Evolutionary conservation across 257 asterid genomes (phyloP).

Genomic region (Solanum sejunctum): DNA sequence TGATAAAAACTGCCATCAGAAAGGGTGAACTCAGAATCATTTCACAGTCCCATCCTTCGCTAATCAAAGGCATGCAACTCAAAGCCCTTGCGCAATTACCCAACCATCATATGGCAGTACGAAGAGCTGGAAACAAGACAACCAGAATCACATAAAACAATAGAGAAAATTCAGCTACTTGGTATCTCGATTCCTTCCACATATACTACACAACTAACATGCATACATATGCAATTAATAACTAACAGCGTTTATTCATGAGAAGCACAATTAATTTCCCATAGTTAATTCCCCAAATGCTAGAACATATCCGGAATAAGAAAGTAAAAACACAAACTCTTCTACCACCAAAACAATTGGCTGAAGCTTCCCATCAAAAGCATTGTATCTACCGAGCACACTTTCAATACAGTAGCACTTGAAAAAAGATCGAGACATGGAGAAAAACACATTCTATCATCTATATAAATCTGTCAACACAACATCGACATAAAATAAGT

Average conservation of each 20-base stretch:
- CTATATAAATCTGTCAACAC: background rate
- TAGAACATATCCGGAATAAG: background rate
- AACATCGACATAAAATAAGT: background rate
- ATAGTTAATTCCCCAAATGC: background rate
- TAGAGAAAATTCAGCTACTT: background rate
- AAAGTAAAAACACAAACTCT: background rate
- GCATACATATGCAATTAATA: background rate
- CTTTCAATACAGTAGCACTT: background rate
- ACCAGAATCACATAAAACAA: background rate
- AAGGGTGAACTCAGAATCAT: background rate
- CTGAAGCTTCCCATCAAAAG: background rate
- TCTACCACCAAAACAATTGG: background rate
- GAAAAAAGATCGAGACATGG: background rate
- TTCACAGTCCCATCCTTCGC: background rate
- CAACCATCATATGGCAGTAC: background rate
- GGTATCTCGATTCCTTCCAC: background rate
- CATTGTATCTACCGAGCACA: background rate
- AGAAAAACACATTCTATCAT: background rate
- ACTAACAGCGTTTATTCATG: background rate
- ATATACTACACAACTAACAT: background rate
- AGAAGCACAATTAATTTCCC: background rate
- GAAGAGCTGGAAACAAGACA: background rate
- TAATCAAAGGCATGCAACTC: background rate
- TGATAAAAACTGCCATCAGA: background rate
- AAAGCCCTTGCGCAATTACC: conserved; percentile 1